Evolutionary conservation across 805 yeast genomes (phyloP).

Genomic region (Metschnikowia proteae): DNA sequence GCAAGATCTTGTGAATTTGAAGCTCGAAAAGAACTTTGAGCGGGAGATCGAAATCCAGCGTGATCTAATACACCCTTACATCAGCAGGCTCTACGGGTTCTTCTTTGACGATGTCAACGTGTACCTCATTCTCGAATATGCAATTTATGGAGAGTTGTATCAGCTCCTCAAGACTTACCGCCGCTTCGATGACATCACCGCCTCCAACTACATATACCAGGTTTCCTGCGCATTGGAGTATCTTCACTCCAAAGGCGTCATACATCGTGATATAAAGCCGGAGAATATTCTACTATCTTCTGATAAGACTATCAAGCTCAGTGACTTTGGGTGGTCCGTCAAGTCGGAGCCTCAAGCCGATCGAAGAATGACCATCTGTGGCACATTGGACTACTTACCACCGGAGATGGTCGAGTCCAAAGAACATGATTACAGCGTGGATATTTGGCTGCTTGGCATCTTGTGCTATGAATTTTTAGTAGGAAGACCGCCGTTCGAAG

Average conservation of each 20-base stretch:
- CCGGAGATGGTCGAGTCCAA: slow-evolving; percentile 91
- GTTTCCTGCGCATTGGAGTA: slow-evolving; percentile 76
- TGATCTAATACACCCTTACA: slow-evolving; percentile 69
- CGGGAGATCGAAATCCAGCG: slow-evolving; percentile 92
- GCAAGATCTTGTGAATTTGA: slow-evolving; percentile 66
- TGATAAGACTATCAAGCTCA: slow-evolving; percentile 72
- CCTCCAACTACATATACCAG: slow-evolving; percentile 78
- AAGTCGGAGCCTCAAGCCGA: slow-evolving; percentile 26
- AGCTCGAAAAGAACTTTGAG: slow-evolving; percentile 79
- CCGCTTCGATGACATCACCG: slow-evolving; percentile 66
- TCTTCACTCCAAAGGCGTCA: slow-evolving; percentile 73
- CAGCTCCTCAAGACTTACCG: slow-evolving; percentile 62
- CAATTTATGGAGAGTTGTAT: slow-evolving; percentile 83
- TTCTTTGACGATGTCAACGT: slow-evolving; percentile 80
- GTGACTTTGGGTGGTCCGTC: slow-evolving; percentile 97
- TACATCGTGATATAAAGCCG: slow-evolving; percentile 92
- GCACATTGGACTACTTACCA: slow-evolving; percentile 89
- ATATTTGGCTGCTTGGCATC: slow-evolving; percentile 91
- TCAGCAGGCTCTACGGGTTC: slow-evolving; percentile 78
- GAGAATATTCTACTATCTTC: slow-evolving; percentile 81
- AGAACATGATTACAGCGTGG: slow-evolving; percentile 75
- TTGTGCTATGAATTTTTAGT: slow-evolving; percentile 80
- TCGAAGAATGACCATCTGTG: slow-evolving; percentile 70
- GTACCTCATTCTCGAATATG: slow-evolving; percentile 79
- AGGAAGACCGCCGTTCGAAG: slow-evolving; percentile 93